Conservation (phyloP, 306 rosid genomes). For the Pterocarpus santalinus region DNA sequence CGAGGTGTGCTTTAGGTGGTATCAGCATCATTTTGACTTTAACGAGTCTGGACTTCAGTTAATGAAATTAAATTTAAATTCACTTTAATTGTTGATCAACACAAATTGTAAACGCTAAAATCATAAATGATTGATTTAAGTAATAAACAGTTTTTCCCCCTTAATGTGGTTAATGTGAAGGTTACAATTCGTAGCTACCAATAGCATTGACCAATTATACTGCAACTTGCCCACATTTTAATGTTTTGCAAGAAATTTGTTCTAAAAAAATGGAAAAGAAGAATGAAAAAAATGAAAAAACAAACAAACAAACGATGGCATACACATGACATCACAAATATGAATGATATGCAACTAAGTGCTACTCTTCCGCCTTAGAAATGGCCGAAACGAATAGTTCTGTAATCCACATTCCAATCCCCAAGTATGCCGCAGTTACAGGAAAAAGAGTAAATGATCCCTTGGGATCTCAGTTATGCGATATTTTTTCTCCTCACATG, state of each 20-base stretch:
- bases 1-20: conserved; percentile 1
- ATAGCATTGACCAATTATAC: conserved; percentile 31
- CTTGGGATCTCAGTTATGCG: conserved; percentile 54
- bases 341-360: not conserved
- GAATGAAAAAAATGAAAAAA: not conserved
- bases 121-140: not conserved
- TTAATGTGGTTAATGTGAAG: not conserved
- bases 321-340: not conserved
- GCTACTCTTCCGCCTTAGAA: conserved; percentile 40
- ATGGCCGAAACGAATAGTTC: conserved; percentile 25
- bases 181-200: not conserved
- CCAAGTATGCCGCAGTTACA: conserved; percentile 59
- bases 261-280: not conserved
- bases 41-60: not conserved
- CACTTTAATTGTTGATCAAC: not conserved
- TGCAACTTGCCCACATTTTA: not conserved
- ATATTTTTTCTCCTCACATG: conserved; percentile 16
- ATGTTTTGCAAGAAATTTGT: conserved; percentile 20
- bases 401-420: conserved; percentile 51
- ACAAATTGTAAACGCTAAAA: not conserved
- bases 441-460: conserved; percentile 52
- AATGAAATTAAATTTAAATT: not conserved
- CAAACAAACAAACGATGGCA: not conserved
- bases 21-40: not conserved
- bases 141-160: not conserved